These are phyloP conservation scores for Peronospora belbahrii DNA, from an alignment of 352 stramenopile species.

Conservation along the genomic window DNA sequence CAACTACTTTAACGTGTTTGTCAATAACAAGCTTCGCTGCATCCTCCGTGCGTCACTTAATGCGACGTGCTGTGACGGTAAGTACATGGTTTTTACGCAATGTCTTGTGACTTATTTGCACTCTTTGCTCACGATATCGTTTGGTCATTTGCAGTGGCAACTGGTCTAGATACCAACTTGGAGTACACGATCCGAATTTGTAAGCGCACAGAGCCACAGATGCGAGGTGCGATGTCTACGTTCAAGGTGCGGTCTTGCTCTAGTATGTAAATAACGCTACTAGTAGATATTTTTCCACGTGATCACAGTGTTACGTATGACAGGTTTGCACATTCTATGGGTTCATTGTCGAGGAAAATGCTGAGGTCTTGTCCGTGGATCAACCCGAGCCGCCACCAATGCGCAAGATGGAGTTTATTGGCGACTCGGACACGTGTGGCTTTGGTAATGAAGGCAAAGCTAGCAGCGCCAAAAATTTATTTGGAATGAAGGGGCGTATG, in stretches of 20 bases:
- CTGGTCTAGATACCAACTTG: constrained; percentile 35
- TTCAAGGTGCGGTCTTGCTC: constrained; percentile 51
- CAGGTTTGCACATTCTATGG: constrained; percentile 86
- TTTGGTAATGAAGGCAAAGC: constrained; percentile 81
- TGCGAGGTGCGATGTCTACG: constrained; percentile 74
- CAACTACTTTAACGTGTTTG: constrained; percentile 87
- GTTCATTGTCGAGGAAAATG: constrained; percentile 69
- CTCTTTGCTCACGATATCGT: constrained; percentile 4
- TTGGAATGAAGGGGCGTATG: constrained; percentile 83
- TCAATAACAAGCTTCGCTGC: constrained; percentile 60
- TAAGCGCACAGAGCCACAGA: constrained; percentile 82
- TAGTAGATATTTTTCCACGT: not conserved
- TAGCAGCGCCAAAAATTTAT: constrained; percentile 64
- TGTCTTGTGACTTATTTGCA: not conserved
- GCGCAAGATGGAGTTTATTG: constrained; percentile 81
- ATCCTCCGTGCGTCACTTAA: constrained; percentile 73
- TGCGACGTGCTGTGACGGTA: constrained; percentile 75
- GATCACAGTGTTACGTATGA: not conserved
- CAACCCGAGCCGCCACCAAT: constrained; percentile 25
- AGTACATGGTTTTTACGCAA: not conserved
- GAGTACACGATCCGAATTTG: constrained; percentile 65
- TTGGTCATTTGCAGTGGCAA: constrained; percentile 38
- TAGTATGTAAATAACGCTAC: not conserved
- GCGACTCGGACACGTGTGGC: constrained; percentile 76
- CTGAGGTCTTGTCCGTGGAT: constrained; percentile 47